Evolutionary conservation across 2,329 filamentous ascomycete genomes (phyloP).

Genomic region (Volutella citrinella): DNA sequence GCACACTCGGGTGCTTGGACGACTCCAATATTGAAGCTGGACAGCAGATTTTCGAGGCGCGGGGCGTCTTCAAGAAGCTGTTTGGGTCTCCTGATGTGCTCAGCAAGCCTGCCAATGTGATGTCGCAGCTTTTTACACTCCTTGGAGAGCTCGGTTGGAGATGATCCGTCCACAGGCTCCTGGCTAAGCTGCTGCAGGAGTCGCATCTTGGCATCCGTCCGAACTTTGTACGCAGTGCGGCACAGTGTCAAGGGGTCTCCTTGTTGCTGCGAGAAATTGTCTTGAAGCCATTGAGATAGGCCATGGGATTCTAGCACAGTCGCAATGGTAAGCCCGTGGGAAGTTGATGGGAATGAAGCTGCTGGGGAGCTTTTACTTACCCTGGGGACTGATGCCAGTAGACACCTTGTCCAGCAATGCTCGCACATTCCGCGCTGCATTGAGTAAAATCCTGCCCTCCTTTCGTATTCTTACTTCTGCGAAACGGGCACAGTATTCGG

Average conservation of each 20-base stretch:
- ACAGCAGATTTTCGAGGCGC: constrained; percentile 30
- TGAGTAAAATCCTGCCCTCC: too few species aligned
- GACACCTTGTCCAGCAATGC: too few species aligned
- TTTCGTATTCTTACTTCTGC: constrained; percentile 18
- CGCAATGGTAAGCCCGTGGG: too few species aligned
- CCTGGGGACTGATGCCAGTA: too few species aligned
- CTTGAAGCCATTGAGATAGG: too few species aligned
- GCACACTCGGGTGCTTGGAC: constrained; percentile 15
- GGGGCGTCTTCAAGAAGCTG: constrained; percentile 34
- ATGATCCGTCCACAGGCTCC: constrained; percentile 5
- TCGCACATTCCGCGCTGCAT: too few species aligned
- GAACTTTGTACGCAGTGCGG: constrained; percentile 12
- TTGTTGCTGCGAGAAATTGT: too few species aligned
- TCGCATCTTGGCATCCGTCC: constrained; percentile 15
- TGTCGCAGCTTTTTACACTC: constrained; percentile 34
- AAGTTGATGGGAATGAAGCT: too few species aligned
- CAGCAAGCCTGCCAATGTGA: constrained; percentile 42
- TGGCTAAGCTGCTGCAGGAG: constrained; percentile 10
- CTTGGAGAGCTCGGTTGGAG: not conserved
- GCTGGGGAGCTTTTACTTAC: too few species aligned
- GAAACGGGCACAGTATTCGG: constrained; percentile 15
- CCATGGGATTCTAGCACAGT: too few species aligned
- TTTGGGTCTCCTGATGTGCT: constrained; percentile 37
- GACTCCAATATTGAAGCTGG: constrained; percentile 23
- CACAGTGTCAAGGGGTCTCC: constrained; percentile 6